Conservation (phyloP, 2,329 filamentous ascomycete species). For the Colletotrichum sp. region DNA sequence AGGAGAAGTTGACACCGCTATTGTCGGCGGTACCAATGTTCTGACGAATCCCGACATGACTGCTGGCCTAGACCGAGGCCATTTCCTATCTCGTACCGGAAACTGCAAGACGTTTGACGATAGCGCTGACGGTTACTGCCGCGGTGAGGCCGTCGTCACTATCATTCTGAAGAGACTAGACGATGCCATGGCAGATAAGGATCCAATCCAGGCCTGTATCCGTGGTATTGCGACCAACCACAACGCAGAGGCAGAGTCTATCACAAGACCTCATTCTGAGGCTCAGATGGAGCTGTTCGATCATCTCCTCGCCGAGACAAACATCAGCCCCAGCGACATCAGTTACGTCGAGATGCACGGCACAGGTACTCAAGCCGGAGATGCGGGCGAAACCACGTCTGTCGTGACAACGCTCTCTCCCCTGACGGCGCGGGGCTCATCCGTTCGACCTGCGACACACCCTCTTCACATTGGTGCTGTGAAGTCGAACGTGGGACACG, state of each 20-base stretch:
- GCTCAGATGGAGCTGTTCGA: constrained; percentile 40
- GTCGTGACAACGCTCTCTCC: constrained; percentile 15
- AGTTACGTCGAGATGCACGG: constrained; percentile 51
- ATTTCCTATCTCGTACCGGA: constrained; percentile 78
- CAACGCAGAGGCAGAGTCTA: constrained; percentile 46
- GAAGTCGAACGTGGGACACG: constrained; percentile 23
- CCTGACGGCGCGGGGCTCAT: neutral
- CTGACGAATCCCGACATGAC: constrained; percentile 83
- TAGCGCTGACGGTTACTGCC: constrained; percentile 49
- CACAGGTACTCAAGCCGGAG: constrained; percentile 38
- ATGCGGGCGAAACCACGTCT: constrained; percentile 26
- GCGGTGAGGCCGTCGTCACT: constrained; percentile 48
- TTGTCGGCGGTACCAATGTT: constrained; percentile 78
- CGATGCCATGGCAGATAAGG: constrained; percentile 44
- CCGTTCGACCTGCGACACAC: neutral
- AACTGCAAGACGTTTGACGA: constrained; percentile 83
- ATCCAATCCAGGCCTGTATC: constrained; percentile 38
- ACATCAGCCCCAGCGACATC: constrained; percentile 28
- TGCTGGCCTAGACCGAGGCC: constrained; percentile 74
- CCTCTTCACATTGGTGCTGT: constrained; percentile 28
- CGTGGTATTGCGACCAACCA: constrained; percentile 38
- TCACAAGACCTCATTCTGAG: constrained; percentile 34
- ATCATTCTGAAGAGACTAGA: constrained; percentile 45
- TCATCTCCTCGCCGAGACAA: constrained; percentile 33
- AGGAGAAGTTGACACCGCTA: constrained; percentile 74